Percentiles rank a stretch among this genome's conserved stretches.
These are phyloP conservation scores for Mariannaea sp. DNA, from an alignment of 2,329 filamentous ascomycete genomes.

Conservation along the genomic window DNA sequence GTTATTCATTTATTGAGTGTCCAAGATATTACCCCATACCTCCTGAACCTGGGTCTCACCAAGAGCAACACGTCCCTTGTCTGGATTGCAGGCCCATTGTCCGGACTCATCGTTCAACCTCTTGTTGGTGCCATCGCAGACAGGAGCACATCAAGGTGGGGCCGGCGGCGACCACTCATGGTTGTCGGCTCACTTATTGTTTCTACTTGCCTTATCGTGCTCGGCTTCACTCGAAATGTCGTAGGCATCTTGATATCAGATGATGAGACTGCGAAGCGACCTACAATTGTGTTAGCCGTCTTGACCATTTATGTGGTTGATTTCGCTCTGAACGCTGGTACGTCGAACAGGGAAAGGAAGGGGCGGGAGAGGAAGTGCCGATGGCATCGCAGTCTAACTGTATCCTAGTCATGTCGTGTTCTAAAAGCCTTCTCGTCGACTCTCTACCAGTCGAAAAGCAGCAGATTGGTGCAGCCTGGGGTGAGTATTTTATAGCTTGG, in stretches of 20 bases:
- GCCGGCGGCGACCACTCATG: constrained; percentile 89
- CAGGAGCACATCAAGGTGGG: constrained; percentile 82
- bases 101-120: constrained; percentile 90
- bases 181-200: constrained; percentile 77
- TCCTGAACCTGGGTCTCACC: constrained; percentile 86
- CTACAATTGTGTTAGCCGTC: constrained; percentile 75
- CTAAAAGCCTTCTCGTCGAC: constrained; percentile 89
- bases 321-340: constrained; percentile 94
- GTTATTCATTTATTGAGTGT: constrained; percentile 13
- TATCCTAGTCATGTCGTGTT: constrained; percentile 91
- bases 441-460: constrained; percentile 89
- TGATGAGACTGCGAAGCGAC: constrained; percentile 58
- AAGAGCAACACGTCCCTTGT: constrained; percentile 91
- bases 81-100: constrained; percentile 95
- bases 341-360: constrained; percentile 18
- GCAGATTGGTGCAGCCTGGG: constrained; percentile 90
- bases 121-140: constrained; percentile 90
- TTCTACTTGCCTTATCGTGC: constrained; percentile 71
- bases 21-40: constrained; percentile 94
- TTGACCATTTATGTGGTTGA: constrained; percentile 87
- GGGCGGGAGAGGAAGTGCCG: too few species aligned
- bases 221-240: constrained; percentile 90
- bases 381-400: too few species aligned
- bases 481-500: constrained; percentile 51
- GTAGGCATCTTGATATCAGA: constrained; percentile 71